These are phyloP conservation scores for Zygosaccharomyces pseudobailii DNA, from an alignment of 1,139 yeast genomes.

Conservation along the genomic window DNA sequence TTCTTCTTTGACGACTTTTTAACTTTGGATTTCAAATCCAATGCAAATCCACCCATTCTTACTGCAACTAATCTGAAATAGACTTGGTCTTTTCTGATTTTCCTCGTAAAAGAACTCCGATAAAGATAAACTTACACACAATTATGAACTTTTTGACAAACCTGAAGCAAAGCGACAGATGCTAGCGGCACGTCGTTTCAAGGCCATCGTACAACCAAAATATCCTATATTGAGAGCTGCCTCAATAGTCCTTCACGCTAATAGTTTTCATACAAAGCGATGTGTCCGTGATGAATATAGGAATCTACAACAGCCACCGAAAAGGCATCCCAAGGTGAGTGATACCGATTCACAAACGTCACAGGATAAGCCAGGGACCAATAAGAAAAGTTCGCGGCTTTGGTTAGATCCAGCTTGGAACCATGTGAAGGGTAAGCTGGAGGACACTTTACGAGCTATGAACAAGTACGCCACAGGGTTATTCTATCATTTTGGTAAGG, in stretches of 20 bases:
- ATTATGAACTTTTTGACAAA: background rate
- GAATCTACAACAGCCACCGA: background rate
- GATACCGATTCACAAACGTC: background rate
- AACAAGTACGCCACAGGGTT: slow-evolving; percentile 15
- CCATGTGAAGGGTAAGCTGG: slow-evolving; percentile 7
- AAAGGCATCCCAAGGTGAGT: too few relatives aligned
- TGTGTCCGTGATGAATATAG: slow-evolving; percentile 4
- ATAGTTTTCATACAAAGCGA: slow-evolving; percentile 1
- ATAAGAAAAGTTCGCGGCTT: background rate
- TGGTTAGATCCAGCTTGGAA: slow-evolving; percentile 17
- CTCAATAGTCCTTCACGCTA: background rate
- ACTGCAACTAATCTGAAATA: background rate
- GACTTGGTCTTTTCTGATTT: background rate
- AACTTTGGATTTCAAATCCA: slow-evolving; percentile 15
- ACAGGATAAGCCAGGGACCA: background rate
- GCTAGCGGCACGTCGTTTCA: slow-evolving; percentile 1
- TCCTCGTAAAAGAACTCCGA: background rate
- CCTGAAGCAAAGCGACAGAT: background rate
- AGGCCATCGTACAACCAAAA: background rate
- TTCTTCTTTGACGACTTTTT: slow-evolving; percentile 14
- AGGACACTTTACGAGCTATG: slow-evolving; percentile 8
- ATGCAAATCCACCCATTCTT: slow-evolving; percentile 18
- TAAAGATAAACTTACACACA: background rate
- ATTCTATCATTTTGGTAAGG: slow-evolving; percentile 28
- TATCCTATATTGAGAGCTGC: background rate